phyloP scores from a whole-genome alignment of 2,329 filamentous ascomycete species.

The Fusarium pseudograminearum region DNA sequence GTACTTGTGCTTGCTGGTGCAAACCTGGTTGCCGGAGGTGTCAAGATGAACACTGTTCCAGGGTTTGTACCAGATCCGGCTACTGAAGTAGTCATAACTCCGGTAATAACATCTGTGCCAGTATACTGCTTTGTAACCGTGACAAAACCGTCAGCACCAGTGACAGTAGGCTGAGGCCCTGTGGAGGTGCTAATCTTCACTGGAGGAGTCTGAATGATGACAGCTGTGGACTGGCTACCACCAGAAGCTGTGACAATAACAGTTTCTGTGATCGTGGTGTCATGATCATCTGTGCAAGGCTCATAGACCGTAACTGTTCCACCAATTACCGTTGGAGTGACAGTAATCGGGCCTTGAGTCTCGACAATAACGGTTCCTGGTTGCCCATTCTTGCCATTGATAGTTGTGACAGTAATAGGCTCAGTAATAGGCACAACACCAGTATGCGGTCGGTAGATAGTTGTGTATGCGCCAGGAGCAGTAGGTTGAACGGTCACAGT shows the following conservation, averaged over 20 bases:
- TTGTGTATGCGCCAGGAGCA: conserved; percentile 12
- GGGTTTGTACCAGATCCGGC: conserved; percentile 20
- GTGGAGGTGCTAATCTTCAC: conserved; percentile 3
- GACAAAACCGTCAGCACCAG: conserved; percentile 1
- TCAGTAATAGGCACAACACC: conserved; percentile 18
- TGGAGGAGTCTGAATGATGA: conserved; percentile 29
- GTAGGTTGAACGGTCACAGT: conserved; percentile 21
- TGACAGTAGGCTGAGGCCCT: conserved; percentile 6
- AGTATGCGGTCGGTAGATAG: conserved; percentile 27
- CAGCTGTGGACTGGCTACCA: conserved; percentile 4
- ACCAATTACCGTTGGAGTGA: conserved; percentile 16
- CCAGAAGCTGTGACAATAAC: conserved; percentile 15
- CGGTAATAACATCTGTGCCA: conserved; percentile 21
- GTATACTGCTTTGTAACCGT: conserved; percentile 17
- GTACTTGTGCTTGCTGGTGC: conserved; percentile 8
- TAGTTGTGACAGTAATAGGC: conserved; percentile 31
- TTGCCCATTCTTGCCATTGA: conserved; percentile 22
- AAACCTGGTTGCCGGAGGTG: conserved; percentile 22
- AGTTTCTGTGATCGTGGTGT: conserved; percentile 22
- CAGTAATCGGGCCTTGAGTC: conserved; percentile 28
- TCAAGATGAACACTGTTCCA: conserved; percentile 32
- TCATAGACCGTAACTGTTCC: conserved; percentile 28
- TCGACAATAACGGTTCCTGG: conserved; percentile 34
- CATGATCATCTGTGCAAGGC: conserved; percentile 10
- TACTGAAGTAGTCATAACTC: conserved; percentile 25